Conservation (phyloP, 2,329 filamentous ascomycete species). For the Apiospora hydei region DNA sequence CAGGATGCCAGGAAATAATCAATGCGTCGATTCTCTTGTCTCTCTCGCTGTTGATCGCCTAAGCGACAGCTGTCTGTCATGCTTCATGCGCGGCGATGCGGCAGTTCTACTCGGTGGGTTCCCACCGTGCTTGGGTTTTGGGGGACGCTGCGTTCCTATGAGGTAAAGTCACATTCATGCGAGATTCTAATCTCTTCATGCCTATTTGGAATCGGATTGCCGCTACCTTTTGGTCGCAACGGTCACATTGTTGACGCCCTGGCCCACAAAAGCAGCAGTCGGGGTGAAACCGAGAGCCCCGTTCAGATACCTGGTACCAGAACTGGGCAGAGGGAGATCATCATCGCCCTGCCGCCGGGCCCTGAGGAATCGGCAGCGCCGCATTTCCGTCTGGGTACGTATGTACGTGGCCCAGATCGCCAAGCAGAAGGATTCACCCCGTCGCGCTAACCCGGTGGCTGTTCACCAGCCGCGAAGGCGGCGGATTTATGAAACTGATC, state of each 20-base stretch:
- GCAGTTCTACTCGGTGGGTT: too few relatives aligned
- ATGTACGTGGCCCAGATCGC: not conserved
- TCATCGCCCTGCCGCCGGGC: not conserved
- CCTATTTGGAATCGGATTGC: not conserved
- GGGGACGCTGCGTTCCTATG: too few relatives aligned
- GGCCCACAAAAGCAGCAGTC: too few relatives aligned
- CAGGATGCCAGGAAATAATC: too few relatives aligned
- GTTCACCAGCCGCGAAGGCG: not conserved
- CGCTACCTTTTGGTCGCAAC: not conserved
- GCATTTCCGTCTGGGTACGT: not conserved
- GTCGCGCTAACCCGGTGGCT: not conserved
- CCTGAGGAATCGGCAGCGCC: not conserved
- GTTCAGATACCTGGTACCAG: not conserved
- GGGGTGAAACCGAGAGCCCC: not conserved
- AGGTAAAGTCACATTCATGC: not conserved
- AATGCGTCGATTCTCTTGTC: too few relatives aligned
- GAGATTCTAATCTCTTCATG: too few relatives aligned
- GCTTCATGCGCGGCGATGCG: not conserved
- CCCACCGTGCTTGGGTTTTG: too few relatives aligned
- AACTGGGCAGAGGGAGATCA: not conserved
- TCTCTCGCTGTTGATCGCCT: too few relatives aligned
- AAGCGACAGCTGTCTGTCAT: not conserved
- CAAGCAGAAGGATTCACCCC: not conserved
- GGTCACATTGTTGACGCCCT: not conserved
- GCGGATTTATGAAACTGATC: slow-evolving; percentile 6